These are phyloP conservation scores for Leishmania lainsoni DNA, from an alignment of 208 protist genomes.

Conservation along the genomic window DNA sequence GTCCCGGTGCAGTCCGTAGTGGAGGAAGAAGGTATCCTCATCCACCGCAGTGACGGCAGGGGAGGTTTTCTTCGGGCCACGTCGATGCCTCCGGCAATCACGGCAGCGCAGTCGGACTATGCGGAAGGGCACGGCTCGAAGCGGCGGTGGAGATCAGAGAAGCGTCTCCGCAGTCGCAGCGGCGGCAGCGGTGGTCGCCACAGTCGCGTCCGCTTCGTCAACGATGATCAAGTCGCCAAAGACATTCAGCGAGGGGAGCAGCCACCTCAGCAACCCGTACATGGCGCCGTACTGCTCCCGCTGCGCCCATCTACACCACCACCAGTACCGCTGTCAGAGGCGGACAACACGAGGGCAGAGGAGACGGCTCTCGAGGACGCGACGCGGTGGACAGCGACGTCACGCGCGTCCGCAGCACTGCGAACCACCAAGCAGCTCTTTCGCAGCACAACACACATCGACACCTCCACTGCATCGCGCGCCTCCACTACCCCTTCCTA, in stretches of 20 bases:
- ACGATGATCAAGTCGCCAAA: conserved; percentile 17
- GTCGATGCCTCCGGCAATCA: conserved; percentile 8
- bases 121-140: conserved; percentile 2
- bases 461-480: conserved; percentile 25
- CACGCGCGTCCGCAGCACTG: conserved; percentile 39
- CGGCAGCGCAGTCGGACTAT: background rate
- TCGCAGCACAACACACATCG: conserved; percentile 30
- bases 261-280: conserved; percentile 1
- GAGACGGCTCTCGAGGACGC: conserved; percentile 25
- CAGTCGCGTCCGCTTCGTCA: conserved; percentile 38
- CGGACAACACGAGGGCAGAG: background rate
- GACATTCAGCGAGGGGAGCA: background rate
- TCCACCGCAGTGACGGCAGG: conserved; percentile 12
- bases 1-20: conserved; percentile 8
- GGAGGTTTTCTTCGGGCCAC: conserved; percentile 7
- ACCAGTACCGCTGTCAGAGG: conserved; percentile 23
- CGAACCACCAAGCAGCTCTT: conserved; percentile 84
- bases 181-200: conserved; percentile 26
- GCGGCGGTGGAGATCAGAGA: conserved; percentile 21
- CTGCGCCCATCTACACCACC: conserved; percentile 27
- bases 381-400: conserved; percentile 39
- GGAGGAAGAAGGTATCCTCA: conserved; percentile 23
- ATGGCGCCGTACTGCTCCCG: conserved; percentile 18
- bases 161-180: conserved; percentile 32
- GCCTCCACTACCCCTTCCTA: conserved; percentile 47